phyloP scores from a whole-genome alignment of 1,284 basidiomycete species.

The Ceratobasidium papillatum region DNA sequence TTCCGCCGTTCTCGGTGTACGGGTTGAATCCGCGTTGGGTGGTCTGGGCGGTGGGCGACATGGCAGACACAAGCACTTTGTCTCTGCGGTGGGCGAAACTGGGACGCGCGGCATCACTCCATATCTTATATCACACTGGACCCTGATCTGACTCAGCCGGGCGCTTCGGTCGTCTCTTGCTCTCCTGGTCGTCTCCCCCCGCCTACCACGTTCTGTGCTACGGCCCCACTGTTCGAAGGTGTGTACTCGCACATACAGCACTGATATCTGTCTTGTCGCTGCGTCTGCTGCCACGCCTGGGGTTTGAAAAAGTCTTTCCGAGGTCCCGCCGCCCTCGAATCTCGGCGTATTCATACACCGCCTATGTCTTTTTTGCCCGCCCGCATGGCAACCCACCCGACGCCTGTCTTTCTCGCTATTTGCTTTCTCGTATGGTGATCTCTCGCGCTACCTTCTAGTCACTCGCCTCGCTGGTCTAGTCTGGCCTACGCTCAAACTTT shows the following conservation, averaged over 20 bases:
- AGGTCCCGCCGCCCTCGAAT: conserved; percentile 22
- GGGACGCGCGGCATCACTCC: conserved; percentile 37
- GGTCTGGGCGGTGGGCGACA: conserved; percentile 43
- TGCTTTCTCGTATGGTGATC: neutral
- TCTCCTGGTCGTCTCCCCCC: neutral
- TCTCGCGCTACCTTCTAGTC: neutral
- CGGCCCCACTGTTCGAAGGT: neutral
- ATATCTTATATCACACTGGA: conserved; percentile 34
- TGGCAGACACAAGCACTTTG: conserved; percentile 20
- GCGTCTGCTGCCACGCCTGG: conserved; percentile 2
- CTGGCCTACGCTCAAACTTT: neutral
- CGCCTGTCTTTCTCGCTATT: too few species aligned
- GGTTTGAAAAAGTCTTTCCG: neutral
- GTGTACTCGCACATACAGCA: neutral
- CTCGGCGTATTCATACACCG: conserved; percentile 31
- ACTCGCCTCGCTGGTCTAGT: neutral
- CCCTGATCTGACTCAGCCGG: conserved; percentile 10
- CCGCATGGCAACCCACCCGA: neutral
- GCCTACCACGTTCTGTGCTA: neutral
- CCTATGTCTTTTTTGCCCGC: neutral
- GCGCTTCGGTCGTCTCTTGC: conserved; percentile 7
- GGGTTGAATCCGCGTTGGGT: conserved; percentile 70
- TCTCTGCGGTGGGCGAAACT: conserved; percentile 14
- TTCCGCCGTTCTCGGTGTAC: conserved; percentile 90
- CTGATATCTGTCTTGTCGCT: conserved; percentile 10